phyloP scores from a whole-genome alignment of 2,329 filamentous ascomycete species.

The Colletotrichum sidae region DNA sequence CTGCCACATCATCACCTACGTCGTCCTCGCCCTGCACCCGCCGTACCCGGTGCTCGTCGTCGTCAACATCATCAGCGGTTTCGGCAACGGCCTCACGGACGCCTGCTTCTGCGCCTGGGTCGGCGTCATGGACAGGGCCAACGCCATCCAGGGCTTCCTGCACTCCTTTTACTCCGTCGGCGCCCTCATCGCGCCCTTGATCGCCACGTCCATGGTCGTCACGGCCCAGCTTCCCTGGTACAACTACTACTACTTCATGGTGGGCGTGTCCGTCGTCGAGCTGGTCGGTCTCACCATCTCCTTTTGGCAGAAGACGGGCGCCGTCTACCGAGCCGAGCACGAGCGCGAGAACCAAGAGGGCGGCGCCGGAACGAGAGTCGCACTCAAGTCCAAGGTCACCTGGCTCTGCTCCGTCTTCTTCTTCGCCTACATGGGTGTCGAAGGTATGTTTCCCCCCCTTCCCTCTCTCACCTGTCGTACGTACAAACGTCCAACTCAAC shows the following conservation, averaged over 20 bases:
- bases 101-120: constrained; percentile 62
- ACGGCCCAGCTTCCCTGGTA: constrained; percentile 72
- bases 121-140: constrained; percentile 75
- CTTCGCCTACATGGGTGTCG: constrained; percentile 78
- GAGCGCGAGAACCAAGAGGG: constrained; percentile 40
- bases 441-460: constrained; percentile 56
- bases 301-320: constrained; percentile 72
- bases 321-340: constrained; percentile 60
- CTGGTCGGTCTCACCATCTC: constrained; percentile 59
- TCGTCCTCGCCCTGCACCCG: constrained; percentile 70
- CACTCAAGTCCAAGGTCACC: constrained; percentile 63
- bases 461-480: not conserved
- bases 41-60: constrained; percentile 73
- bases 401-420: constrained; percentile 78
- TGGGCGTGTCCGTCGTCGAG: constrained; percentile 66
- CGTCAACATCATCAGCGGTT: constrained; percentile 71
- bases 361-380: constrained; percentile 50
- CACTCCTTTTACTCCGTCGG: constrained; percentile 76
- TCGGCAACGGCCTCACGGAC: constrained; percentile 74
- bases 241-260: constrained; percentile 78
- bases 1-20: constrained; percentile 72
- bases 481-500: too few relatives aligned
- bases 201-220: constrained; percentile 76
- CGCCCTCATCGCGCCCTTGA: constrained; percentile 71
- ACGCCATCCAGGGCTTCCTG: constrained; percentile 74